phyloP scores from a whole-genome alignment of 331 rosid species.

The Spiraea crenata region DNA sequence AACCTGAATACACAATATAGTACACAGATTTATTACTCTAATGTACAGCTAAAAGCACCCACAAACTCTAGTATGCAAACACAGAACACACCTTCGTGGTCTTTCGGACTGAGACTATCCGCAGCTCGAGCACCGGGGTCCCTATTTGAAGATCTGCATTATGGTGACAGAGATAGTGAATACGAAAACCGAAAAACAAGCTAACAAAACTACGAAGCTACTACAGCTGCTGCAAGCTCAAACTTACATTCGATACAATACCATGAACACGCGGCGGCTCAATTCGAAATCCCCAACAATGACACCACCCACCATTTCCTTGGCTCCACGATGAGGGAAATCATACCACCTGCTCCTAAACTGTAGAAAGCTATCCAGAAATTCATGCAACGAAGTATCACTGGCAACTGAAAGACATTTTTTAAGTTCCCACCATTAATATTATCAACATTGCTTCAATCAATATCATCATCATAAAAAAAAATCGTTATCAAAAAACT shows the following conservation, averaged over 20 bases:
- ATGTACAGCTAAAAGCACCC: background rate
- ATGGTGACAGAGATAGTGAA: constrained; percentile 9
- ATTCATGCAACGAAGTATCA: constrained; percentile 78
- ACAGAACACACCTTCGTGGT: constrained; percentile 73
- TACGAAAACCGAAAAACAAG: background rate
- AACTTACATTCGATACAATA: constrained; percentile 89
- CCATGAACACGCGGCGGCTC: constrained; percentile 86
- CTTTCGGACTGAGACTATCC: constrained; percentile 68
- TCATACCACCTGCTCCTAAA: constrained; percentile 98
- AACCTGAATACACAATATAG: background rate
- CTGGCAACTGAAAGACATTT: constrained; percentile 56
- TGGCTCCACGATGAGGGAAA: constrained; percentile 74
- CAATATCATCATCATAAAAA: background rate
- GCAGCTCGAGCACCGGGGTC: constrained; percentile 80
- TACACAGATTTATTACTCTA: background rate
- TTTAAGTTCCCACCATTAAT: no score
- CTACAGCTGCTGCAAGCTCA: constrained; percentile 7
- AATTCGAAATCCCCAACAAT: constrained; percentile 86
- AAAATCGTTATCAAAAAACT: background rate
- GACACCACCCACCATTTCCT: constrained; percentile 82
- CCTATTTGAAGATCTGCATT: constrained; percentile 79
- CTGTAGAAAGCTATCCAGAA: constrained; percentile 81
- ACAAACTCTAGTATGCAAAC: background rate
- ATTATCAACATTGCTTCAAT: no score
- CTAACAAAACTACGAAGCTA: background rate